A percentile compares a stretch with the other conserved stretches of the same genome.
Conservation (phyloP, 768 basidiomycete genomes). For the Trametes meyenii region DNA sequence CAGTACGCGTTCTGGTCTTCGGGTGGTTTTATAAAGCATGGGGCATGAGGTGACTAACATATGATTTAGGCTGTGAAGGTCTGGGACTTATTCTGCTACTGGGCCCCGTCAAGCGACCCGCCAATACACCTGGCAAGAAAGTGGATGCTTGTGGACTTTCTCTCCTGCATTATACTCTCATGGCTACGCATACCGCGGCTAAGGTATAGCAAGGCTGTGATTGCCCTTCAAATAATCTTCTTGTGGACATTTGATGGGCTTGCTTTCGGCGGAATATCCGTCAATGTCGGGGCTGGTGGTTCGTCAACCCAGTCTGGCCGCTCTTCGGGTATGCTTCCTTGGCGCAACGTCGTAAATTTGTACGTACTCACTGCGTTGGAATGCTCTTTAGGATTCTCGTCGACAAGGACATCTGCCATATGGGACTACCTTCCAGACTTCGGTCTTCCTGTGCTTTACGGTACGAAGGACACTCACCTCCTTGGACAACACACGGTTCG, state of each 20-base stretch:
- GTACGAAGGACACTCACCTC: conserved; percentile 57
- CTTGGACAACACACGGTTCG: conserved; percentile 90
- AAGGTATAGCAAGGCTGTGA: conserved; percentile 63
- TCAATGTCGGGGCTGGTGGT: conserved; percentile 50
- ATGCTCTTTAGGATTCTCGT: conserved; percentile 12
- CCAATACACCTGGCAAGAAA: conserved; percentile 53
- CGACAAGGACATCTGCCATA: conserved; percentile 44
- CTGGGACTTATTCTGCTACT: conserved; percentile 63
- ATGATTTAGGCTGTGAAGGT: conserved; percentile 68
- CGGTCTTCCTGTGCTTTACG: conserved; percentile 52
- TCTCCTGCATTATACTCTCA: conserved; percentile 58
- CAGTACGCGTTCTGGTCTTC: no score
- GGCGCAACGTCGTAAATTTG: not conserved
- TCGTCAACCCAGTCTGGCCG: conserved; percentile 26
- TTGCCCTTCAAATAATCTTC: conserved; percentile 61
- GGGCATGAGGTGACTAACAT: not conserved
- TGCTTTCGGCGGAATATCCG: conserved; percentile 69
- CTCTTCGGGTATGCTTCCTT: conserved; percentile 37
- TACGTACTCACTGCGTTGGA: conserved; percentile 12
- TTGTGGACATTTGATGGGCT: conserved; percentile 69
- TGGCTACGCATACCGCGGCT: conserved; percentile 76
- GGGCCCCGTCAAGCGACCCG: conserved; percentile 50
- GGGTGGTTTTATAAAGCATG: not conserved
- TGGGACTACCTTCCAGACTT: conserved; percentile 51
- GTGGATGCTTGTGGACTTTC: conserved; percentile 74